These are phyloP conservation scores for Lolium perenne DNA, from an alignment of 176 grass and related monocot species.

Conservation along the genomic window DNA sequence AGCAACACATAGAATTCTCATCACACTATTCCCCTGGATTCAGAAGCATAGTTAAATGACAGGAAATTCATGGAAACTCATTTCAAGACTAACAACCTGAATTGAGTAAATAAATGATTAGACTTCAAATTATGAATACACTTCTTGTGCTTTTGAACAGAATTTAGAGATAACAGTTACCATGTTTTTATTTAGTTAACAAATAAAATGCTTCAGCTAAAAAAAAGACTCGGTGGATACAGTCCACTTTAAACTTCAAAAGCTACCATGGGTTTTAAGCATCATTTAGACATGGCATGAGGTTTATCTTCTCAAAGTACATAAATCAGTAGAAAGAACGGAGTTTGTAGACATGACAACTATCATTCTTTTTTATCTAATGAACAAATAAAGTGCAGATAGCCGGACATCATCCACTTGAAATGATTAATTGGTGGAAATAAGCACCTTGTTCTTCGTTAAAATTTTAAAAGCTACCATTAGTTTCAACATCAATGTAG, in stretches of 20 bases:
- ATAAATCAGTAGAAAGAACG: not conserved
- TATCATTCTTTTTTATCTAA: not conserved
- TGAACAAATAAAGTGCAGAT: not conserved
- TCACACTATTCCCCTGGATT: slow-evolving; percentile 62
- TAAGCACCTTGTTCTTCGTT: not conserved
- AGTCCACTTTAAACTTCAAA: not conserved
- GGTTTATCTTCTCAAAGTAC: not conserved
- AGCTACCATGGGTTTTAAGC: not conserved
- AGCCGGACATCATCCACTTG: not conserved
- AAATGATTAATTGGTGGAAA: not conserved
- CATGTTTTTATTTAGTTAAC: not conserved
- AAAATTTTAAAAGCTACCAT: not conserved
- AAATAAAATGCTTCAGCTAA: not conserved
- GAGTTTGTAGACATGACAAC: not conserved
- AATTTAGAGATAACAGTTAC: not conserved
- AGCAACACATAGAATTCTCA: slow-evolving; percentile 68
- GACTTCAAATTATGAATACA: not conserved
- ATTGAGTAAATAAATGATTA: not conserved
- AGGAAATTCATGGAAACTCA: not conserved
- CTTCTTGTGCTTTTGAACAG: not conserved
- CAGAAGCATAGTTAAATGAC: not conserved
- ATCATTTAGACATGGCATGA: not conserved
- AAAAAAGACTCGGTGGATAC: not conserved
- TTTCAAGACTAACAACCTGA: not conserved
- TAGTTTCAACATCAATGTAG: not conserved